These are phyloP conservation scores for Penicillium decumbens DNA, from an alignment of 2,329 filamentous ascomycete genomes.

Conservation along the genomic window DNA sequence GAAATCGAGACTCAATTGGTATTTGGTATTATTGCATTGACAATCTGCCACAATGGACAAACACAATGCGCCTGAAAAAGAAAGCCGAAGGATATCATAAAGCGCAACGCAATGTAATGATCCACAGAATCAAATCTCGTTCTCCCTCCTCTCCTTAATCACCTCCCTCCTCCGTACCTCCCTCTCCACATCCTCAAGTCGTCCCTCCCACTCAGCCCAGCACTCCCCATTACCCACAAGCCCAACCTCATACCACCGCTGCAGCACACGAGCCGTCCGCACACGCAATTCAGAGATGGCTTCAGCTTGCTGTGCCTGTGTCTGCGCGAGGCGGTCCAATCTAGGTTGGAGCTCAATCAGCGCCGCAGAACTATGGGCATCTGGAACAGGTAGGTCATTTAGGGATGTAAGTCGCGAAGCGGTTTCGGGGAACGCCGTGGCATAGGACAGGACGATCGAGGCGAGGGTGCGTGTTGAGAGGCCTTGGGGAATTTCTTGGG, in stretches of 20 bases:
- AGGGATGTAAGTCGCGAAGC: slow-evolving; percentile 47
- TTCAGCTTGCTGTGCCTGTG: slow-evolving; percentile 38
- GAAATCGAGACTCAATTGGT: neutral
- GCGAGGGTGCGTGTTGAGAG: slow-evolving; percentile 36
- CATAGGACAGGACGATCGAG: slow-evolving; percentile 44
- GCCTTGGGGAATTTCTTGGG: slow-evolving; percentile 33
- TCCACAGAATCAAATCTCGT: slow-evolving; percentile 33
- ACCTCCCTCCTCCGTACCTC: slow-evolving; percentile 61
- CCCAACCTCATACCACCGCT: slow-evolving; percentile 69
- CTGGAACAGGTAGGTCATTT: slow-evolving; percentile 45
- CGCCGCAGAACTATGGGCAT: slow-evolving; percentile 39
- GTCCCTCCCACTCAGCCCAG: slow-evolving; percentile 67
- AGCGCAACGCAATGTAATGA: neutral
- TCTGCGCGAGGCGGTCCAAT: slow-evolving; percentile 33
- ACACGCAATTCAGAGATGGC: slow-evolving; percentile 41
- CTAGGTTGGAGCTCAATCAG: slow-evolving; percentile 43
- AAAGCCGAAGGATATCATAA: slow-evolving; percentile 10
- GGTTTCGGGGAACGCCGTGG: slow-evolving; percentile 45
- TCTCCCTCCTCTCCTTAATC: slow-evolving; percentile 51
- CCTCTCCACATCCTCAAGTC: slow-evolving; percentile 62
- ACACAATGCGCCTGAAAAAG: neutral
- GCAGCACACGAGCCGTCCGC: slow-evolving; percentile 49
- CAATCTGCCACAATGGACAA: neutral
- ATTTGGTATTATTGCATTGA: neutral
- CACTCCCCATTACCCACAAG: slow-evolving; percentile 64